phyloP scores from a whole-genome alignment of 1,139 yeast species.

The Debaryomyces sp. region DNA sequence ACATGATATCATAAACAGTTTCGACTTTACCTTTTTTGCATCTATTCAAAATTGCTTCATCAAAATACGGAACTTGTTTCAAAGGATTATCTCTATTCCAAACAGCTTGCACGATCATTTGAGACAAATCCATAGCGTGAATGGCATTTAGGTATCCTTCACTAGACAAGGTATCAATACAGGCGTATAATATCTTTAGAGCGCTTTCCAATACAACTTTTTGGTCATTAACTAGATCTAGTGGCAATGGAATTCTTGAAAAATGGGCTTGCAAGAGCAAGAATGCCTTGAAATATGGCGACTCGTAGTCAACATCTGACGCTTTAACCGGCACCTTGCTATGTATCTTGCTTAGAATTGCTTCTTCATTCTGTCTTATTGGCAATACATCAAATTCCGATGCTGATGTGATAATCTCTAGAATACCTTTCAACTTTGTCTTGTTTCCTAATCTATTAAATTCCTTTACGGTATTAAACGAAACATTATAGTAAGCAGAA shows the following conservation, averaged over 20 bases:
- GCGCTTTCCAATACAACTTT: constrained; percentile 50
- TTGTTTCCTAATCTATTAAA: constrained; percentile 54
- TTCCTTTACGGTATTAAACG: constrained; percentile 67
- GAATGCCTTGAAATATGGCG: constrained; percentile 72
- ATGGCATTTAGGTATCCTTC: constrained; percentile 81
- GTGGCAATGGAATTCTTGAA: constrained; percentile 56
- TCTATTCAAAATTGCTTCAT: constrained; percentile 53
- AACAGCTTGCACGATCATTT: constrained; percentile 84
- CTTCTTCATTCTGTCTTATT: constrained; percentile 61
- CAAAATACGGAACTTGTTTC: constrained; percentile 77
- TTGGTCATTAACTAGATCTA: constrained; percentile 64
- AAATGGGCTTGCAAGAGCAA: constrained; percentile 81
- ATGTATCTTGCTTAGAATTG: constrained; percentile 51
- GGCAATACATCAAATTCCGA: constrained; percentile 69
- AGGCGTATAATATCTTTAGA: constrained; percentile 59
- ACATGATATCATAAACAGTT: constrained; percentile 82
- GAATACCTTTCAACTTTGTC: constrained; percentile 60
- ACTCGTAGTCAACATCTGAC: constrained; percentile 38
- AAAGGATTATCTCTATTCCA: constrained; percentile 85
- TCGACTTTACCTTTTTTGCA: constrained; percentile 61
- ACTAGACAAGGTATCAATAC: constrained; percentile 76
- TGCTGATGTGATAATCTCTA: constrained; percentile 70
- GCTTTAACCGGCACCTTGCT: constrained; percentile 63
- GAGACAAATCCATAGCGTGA: constrained; percentile 84
- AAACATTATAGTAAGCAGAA: constrained; percentile 69